A percentile compares a stretch with the other conserved stretches of the same genome.
Evolutionary conservation across 345 rosid genomes (phyloP).

Genomic region (Fremontodendron californicum): DNA sequence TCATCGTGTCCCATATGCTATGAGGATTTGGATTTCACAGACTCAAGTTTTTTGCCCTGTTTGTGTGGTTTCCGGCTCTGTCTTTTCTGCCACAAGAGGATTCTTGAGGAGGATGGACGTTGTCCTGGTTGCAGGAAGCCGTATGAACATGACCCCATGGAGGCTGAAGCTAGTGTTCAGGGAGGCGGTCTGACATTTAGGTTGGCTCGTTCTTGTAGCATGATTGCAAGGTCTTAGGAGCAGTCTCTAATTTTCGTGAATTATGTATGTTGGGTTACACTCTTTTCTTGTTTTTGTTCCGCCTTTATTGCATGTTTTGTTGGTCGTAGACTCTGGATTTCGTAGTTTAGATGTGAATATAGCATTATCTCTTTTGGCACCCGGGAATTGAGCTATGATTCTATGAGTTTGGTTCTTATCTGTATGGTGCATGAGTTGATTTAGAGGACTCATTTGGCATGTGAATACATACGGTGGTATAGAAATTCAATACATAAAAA

Average conservation of each 20-base stretch:
- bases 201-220: slow-evolving; percentile 74
- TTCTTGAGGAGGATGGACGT: slow-evolving; percentile 81
- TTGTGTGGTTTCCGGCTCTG: slow-evolving; percentile 83
- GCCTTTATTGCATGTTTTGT: not conserved
- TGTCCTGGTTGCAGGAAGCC: slow-evolving; percentile 94
- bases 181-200: slow-evolving; percentile 54
- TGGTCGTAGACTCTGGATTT: slow-evolving; percentile 27
- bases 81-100: slow-evolving; percentile 91
- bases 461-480: slow-evolving; percentile 76
- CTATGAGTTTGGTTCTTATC: slow-evolving; percentile 38
- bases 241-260: not conserved
- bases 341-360: slow-evolving; percentile 45
- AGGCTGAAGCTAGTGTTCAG: slow-evolving; percentile 47
- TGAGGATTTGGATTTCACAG: slow-evolving; percentile 25
- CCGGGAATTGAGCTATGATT: slow-evolving; percentile 28
- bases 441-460: slow-evolving; percentile 56
- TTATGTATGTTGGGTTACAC: not conserved
- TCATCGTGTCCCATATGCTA: slow-evolving; percentile 68
- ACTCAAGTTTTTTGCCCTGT: slow-evolving; percentile 34
- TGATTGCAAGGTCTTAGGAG: slow-evolving; percentile 50
- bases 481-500: slow-evolving; percentile 35
- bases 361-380: slow-evolving; percentile 48
- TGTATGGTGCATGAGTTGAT: slow-evolving; percentile 55
- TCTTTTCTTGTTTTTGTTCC: not conserved
- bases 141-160: slow-evolving; percentile 43